These are phyloP conservation scores for Saccharum hybrid DNA, from an alignment of 202 grass and related monocot species.

Conservation along the genomic window DNA sequence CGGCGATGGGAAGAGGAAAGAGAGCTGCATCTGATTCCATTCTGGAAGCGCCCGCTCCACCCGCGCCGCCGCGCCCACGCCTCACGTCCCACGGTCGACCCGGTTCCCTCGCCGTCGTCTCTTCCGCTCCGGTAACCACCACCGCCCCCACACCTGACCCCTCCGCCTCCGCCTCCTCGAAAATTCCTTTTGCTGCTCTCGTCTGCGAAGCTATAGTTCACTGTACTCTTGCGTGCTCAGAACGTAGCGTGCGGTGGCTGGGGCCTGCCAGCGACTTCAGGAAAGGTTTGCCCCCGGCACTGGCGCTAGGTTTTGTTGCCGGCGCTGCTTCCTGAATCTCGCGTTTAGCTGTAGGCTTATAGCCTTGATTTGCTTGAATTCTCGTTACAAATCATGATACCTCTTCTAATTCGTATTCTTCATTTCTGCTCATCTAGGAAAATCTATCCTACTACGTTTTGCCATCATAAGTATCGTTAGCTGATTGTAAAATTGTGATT, in stretches of 20 bases:
- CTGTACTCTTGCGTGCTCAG: not conserved
- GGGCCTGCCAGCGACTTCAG: not conserved
- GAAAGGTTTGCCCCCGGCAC: not conserved
- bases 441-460: not conserved
- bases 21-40: conserved; percentile 4
- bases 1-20: not conserved
- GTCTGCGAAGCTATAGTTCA: not conserved
- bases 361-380: not conserved
- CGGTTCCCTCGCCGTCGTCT: not conserved
- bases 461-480: not conserved
- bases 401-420: not conserved
- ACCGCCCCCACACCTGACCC: not conserved
- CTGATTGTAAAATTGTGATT: not conserved
- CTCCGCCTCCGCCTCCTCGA: not conserved
- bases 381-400: not conserved
- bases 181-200: not conserved
- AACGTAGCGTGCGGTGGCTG: not conserved
- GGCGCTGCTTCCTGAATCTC: conserved; percentile 1
- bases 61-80: not conserved
- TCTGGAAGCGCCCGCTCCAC: conserved; percentile 17
- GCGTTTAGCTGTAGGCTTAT: not conserved
- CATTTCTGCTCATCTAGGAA: not conserved
- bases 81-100: not conserved
- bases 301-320: not conserved
- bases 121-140: not conserved